Evolutionary conservation across 23 red algal species (phyloP).

Genomic region (Agarophyton chilense): DNA sequence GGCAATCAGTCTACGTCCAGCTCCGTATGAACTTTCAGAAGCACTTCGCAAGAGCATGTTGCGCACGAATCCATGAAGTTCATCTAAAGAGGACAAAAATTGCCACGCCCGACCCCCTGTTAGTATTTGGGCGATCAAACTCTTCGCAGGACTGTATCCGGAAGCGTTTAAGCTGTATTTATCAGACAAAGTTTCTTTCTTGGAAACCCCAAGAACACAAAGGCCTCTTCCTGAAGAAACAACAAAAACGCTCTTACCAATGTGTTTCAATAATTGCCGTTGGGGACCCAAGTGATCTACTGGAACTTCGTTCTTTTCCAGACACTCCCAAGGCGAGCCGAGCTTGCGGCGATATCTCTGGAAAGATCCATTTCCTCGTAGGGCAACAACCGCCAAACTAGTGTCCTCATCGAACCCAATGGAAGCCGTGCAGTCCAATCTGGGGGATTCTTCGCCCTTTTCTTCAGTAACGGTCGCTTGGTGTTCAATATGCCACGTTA

Average conservation of each 20-base stretch:
- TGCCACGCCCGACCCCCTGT: constrained; percentile 71
- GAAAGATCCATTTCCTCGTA: constrained; percentile 18
- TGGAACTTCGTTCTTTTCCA: constrained; percentile 43
- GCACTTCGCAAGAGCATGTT: constrained; percentile 2
- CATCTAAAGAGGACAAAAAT: constrained; percentile 36
- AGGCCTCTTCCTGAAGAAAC: constrained; percentile 34
- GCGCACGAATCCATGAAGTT: constrained; percentile 34
- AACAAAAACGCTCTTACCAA: constrained; percentile 47
- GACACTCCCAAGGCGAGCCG: constrained; percentile 52
- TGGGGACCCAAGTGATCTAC: not conserved
- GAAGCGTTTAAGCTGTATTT: constrained; percentile 37
- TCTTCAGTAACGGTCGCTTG: not conserved
- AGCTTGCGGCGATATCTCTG: constrained; percentile 38
- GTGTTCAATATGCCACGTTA: constrained; percentile 41
- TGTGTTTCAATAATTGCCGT: constrained; percentile 18
- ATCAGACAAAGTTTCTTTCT: constrained; percentile 18
- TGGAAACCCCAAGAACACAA: constrained; percentile 31
- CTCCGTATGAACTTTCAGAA: constrained; percentile 46
- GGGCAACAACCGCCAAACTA: constrained; percentile 28
- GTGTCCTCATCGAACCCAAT: constrained; percentile 54
- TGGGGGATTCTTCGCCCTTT: not conserved
- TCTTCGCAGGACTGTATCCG: constrained; percentile 57
- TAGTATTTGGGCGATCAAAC: constrained; percentile 55
- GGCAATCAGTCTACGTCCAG: constrained; percentile 45
- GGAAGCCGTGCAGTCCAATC: not conserved